Conservation (phyloP, 495 filamentous ascomycete species). For the Parathielavia appendiculata region DNA sequence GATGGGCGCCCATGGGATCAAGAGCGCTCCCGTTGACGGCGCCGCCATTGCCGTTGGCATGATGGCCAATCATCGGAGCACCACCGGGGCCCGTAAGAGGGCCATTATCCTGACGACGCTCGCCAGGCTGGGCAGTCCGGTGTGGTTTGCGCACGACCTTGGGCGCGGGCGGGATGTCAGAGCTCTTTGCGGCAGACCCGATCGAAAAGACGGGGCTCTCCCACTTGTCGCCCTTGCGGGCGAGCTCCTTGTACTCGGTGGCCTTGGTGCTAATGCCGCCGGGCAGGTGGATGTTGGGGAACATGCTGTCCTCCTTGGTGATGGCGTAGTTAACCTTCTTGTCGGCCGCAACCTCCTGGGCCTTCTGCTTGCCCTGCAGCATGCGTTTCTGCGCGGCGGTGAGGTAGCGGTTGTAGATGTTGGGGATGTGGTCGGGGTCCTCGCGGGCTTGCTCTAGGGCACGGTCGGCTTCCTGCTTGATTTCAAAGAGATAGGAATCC, state of each 20-base stretch:
- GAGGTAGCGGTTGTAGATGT: constrained; percentile 82
- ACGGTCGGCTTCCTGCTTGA: constrained; percentile 77
- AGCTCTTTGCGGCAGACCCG: constrained; percentile 68
- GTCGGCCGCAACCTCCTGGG: constrained; percentile 54
- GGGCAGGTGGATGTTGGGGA: constrained; percentile 80
- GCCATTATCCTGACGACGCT: not conserved
- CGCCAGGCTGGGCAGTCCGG: not conserved
- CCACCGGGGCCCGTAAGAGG: not conserved
- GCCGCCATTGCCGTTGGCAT: not conserved
- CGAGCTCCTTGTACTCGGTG: constrained; percentile 86
- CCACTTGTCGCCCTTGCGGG: constrained; percentile 86
- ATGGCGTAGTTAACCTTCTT: constrained; percentile 84
- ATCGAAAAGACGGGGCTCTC: constrained; percentile 91
- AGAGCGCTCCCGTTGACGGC: not conserved
- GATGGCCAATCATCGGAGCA: not conserved
- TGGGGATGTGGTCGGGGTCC: constrained; percentile 71
- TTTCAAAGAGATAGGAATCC: constrained; percentile 64
- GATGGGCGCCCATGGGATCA: not conserved
- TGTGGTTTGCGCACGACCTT: constrained; percentile 62
- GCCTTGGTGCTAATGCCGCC: constrained; percentile 92
- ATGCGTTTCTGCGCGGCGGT: constrained; percentile 68
- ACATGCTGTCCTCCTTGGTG: constrained; percentile 85
- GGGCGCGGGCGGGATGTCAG: constrained; percentile 60
- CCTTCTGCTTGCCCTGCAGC: constrained; percentile 68
- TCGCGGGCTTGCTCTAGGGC: constrained; percentile 60